Evolutionary conservation across 75 land plant genomes (phyloP), one percentile per base, ranked within the genome.

Genomic region (Cupressus sempervirens): DNA sequence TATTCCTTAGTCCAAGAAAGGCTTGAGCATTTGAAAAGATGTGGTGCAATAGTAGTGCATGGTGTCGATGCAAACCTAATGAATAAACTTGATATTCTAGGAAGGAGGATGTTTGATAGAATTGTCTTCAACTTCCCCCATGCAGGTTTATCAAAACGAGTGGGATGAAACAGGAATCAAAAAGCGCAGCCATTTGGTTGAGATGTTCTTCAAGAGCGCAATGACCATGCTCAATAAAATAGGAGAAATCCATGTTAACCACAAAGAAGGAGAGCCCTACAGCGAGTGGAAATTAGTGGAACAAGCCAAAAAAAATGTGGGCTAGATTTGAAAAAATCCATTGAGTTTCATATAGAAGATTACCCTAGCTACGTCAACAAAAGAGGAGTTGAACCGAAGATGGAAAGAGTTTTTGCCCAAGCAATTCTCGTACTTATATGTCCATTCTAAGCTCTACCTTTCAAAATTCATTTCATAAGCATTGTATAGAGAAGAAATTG

Each of bases 201-300:
- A 23, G 32, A 83, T 84, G 6, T 92, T 92, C 85, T 91, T 92
- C 46, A 79, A 43, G 52, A 91, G 86, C 87, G 89, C 93, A 80
- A 85, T 81, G 0, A 29, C 29, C 14, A 84, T 92, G 86, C 91
- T 92, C 13, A 56, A 82, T 40, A 65, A 45, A 13, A 6, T 62
- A 54, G 94, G 93, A 16, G 91, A 92, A 88, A 76, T 92, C 46
- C 93, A 92, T 85, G 88, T 92, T 10, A 86, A 67, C 53, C 91
- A 92, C 86, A 91, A 92, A 75, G 86, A 36, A 1, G 50, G 72
- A 0, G 0, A 32, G 5, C 92, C 93, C n/a, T 92, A 84, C 65
- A 43, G 29, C 38, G 3, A 85, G 26, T 91, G 93, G 93, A 88
- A 91, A 30, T 41, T 92, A 34, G 88, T 83, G 35, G 84, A 89